phyloP scores from a whole-genome alignment of 352 stramenopile genomes.

The Phytophthora tubulina region DNA sequence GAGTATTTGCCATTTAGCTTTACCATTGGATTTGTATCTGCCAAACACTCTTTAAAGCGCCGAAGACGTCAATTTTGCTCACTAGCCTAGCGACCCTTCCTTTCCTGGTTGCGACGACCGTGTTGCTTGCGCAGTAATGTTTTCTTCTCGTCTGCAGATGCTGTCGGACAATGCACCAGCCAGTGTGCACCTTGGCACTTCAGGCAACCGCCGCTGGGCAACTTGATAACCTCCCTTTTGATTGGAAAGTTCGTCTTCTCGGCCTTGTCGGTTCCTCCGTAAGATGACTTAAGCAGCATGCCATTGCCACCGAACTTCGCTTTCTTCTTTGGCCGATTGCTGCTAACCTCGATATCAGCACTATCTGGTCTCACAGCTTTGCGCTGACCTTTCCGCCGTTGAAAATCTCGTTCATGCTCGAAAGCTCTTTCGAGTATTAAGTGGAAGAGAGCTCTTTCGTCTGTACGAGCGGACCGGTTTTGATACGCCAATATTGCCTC shows the following conservation, averaged over 20 bases:
- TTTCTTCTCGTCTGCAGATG: slow-evolving; percentile 9
- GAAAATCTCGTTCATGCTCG: too few relatives aligned
- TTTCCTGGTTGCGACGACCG: neutral
- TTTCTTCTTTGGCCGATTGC: too few relatives aligned
- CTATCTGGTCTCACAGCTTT: too few relatives aligned
- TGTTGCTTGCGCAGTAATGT: slow-evolving; percentile 2
- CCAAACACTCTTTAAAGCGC: slow-evolving; percentile 13
- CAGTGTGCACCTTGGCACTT: slow-evolving; percentile 3
- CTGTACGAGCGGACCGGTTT: too few relatives aligned
- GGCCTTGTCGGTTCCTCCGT: too few relatives aligned
- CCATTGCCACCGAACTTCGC: too few relatives aligned
- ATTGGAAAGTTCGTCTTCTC: neutral
- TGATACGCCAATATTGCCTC: too few relatives aligned
- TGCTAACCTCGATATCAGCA: too few relatives aligned
- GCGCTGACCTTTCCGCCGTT: too few relatives aligned
- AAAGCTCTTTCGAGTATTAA: too few relatives aligned
- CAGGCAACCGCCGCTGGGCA: neutral
- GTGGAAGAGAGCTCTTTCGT: too few relatives aligned
- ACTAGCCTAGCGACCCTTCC: neutral
- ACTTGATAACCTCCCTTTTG: neutral
- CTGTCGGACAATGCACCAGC: neutral
- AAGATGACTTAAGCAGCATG: too few relatives aligned
- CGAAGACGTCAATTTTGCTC: neutral
- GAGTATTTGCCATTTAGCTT: slow-evolving; percentile 11
- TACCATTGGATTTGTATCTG: neutral